These are phyloP conservation scores for Zygoascus tannicola DNA, from an alignment of 805 yeast genomes.

Conservation along the genomic window DNA sequence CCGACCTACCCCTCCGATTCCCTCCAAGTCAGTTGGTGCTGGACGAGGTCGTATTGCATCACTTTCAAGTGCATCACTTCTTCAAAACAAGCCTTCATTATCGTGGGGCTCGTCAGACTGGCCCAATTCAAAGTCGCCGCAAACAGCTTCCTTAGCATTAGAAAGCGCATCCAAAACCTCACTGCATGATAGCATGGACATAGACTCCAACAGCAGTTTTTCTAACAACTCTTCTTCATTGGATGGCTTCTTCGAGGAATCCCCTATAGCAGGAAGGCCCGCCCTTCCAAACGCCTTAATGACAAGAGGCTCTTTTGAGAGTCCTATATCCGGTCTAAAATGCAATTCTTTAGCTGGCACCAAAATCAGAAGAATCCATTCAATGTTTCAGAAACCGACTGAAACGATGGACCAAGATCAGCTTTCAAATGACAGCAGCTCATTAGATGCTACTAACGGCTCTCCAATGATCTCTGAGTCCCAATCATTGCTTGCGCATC, in stretches of 20 bases:
- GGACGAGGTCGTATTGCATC: slow-evolving; percentile 10
- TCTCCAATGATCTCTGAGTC: slow-evolving; percentile 13
- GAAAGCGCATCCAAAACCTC: not conserved
- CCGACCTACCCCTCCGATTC: not conserved
- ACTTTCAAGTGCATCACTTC: slow-evolving; percentile 16
- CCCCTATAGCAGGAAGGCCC: slow-evolving; percentile 4
- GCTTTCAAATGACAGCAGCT: not conserved
- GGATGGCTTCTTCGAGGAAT: slow-evolving; percentile 5
- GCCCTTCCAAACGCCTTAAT: not conserved
- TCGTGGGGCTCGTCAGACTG: not conserved
- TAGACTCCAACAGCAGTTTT: not conserved
- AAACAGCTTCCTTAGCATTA: not conserved
- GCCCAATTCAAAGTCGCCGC: not conserved
- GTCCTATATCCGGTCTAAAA: not conserved
- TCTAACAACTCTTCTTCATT: not conserved
- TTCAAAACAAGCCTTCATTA: slow-evolving; percentile 10
- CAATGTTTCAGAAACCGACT: slow-evolving; percentile 55
- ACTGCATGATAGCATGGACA: slow-evolving; percentile 12
- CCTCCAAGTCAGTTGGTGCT: not conserved
- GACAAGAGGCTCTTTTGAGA: slow-evolving; percentile 7
- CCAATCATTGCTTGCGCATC: slow-evolving; percentile 15
- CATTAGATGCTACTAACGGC: slow-evolving; percentile 2
- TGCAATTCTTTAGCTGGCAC: slow-evolving; percentile 8
- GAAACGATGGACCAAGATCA: slow-evolving; percentile 29
- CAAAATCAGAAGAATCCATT: slow-evolving; percentile 52